Evolutionary conservation across 2,329 filamentous ascomycete species (phyloP), one percentile per base, ranked within the genome.

Genomic region (Aspergillus fischeri): DNA sequence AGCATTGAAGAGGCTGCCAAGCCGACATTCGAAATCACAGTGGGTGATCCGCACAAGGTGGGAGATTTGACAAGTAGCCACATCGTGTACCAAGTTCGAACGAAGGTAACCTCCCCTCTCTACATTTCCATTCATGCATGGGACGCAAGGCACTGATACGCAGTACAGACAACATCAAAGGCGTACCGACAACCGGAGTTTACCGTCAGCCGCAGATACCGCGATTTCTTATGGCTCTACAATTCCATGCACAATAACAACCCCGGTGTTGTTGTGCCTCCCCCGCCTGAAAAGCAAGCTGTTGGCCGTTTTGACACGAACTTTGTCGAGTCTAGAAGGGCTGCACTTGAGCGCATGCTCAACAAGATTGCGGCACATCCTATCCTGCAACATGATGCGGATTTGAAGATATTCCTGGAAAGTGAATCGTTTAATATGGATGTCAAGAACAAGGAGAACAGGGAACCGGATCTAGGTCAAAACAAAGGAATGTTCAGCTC

Each of bases 161-260:
- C 54, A 65, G 54, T 32, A 5, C 64, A 95, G 90, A 99, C 94
- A 11, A 90, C 91, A 1, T 97, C 93, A 41, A 97, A 97, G 78
- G 94, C 92, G 52, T 99, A 97, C 76, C 90, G 90, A 70, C 89
- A 93, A 68, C 82, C 90, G 53, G 92, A 96, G 70, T 97, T 99
- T 69, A 88, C 91, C 56, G 94, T 99, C 65, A 96, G 92, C 69
- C 85, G 94, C 66, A 86, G 94, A 70, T 99, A 97, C 75, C 88
- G 92, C 58, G 94, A 99, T 76, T 99, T 99, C 73, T 80, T 99
- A 53, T 99, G 94, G 94, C 86, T 99, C 28, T 99, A 99, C 75
- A 97, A 88, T 65, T 91, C 92, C 29, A 81, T 99, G 59, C 94
- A 97, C 72, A 88, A 87, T 60, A 99, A 96, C 73, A 97, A 94